phyloP scores from a whole-genome alignment of 345 rosid species.

The Passiflora organensis region DNA sequence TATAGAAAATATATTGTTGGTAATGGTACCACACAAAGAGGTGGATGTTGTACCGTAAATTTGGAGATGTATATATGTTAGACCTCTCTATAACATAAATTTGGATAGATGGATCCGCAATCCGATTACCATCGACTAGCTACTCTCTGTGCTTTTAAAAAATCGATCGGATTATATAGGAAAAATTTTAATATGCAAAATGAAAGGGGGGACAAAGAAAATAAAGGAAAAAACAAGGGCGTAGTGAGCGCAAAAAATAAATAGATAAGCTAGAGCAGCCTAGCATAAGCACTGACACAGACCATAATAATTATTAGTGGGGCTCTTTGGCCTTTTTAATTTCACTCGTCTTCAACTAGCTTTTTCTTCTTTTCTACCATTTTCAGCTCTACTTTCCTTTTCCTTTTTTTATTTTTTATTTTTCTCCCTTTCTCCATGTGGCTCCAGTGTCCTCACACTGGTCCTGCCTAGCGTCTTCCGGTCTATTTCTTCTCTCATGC shows the following conservation, averaged over 20 bases:
- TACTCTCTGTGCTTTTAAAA: too few relatives aligned
- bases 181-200: not conserved
- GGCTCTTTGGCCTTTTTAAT: slow-evolving; percentile 12
- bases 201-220: not conserved
- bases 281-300: not conserved
- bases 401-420: not conserved
- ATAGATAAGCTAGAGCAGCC: not conserved
- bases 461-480: slow-evolving; percentile 5
- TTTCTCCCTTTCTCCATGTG: slow-evolving; percentile 21
- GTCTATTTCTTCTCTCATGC: slow-evolving; percentile 10
- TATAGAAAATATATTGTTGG: too few relatives aligned
- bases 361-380: not conserved
- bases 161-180: too few relatives aligned
- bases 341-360: slow-evolving; percentile 22
- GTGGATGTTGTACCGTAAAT: too few relatives aligned
- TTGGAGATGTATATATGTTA: too few relatives aligned
- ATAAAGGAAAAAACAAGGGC: slow-evolving; percentile 4
- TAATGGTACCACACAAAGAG: too few relatives aligned
- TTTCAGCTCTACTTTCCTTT: not conserved
- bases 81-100: too few relatives aligned
- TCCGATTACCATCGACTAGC: too few relatives aligned
- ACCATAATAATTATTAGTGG: slow-evolving; percentile 4
- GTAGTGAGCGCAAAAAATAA: not conserved
- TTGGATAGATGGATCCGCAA: too few relatives aligned
- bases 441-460: slow-evolving; percentile 9